Evolutionary conservation across 164 flowering plant genomes (phyloP).

Genomic region (Platanus orientalis): DNA sequence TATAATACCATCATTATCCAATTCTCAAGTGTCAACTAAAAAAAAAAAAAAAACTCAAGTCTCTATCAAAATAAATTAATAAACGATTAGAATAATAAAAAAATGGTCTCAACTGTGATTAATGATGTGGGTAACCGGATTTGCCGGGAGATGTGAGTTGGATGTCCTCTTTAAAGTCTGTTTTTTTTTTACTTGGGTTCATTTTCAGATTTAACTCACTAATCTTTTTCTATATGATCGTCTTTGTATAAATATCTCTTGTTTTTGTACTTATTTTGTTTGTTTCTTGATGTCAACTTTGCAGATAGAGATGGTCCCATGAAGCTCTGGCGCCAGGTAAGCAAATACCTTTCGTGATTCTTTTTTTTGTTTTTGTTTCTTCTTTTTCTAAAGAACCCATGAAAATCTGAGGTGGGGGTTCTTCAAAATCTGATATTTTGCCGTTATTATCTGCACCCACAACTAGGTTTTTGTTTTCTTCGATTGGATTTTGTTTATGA

Average conservation of each 20-base stretch:
- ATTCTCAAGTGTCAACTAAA: too few relatives aligned
- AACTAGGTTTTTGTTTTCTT: background rate
- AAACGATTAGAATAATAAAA: too few relatives aligned
- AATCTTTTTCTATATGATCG: too few relatives aligned
- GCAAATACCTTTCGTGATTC: background rate
- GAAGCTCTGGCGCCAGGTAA: constrained; percentile 4
- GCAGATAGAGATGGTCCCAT: constrained; percentile 7
- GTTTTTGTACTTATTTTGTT: background rate
- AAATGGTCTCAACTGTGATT: too few relatives aligned
- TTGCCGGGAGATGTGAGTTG: too few relatives aligned
- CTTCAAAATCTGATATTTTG: constrained; percentile 11
- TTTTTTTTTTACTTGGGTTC: too few relatives aligned
- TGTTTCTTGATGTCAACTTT: background rate
- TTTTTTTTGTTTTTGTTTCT: background rate
- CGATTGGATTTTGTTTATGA: background rate
- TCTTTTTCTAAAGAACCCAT: background rate
- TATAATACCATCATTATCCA: too few relatives aligned
- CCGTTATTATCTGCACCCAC: background rate
- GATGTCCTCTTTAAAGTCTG: too few relatives aligned
- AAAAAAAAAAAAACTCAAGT: too few relatives aligned
- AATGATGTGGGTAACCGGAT: too few relatives aligned
- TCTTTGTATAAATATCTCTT: background rate
- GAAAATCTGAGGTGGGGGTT: constrained; percentile 17
- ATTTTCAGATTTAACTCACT: too few relatives aligned
- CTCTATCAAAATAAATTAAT: too few relatives aligned